Evolutionary conservation across 2,329 filamentous ascomycete genomes (phyloP), one percentile per base, ranked within the genome.

Genomic region (Ophiostoma himal-ulmi): DNA sequence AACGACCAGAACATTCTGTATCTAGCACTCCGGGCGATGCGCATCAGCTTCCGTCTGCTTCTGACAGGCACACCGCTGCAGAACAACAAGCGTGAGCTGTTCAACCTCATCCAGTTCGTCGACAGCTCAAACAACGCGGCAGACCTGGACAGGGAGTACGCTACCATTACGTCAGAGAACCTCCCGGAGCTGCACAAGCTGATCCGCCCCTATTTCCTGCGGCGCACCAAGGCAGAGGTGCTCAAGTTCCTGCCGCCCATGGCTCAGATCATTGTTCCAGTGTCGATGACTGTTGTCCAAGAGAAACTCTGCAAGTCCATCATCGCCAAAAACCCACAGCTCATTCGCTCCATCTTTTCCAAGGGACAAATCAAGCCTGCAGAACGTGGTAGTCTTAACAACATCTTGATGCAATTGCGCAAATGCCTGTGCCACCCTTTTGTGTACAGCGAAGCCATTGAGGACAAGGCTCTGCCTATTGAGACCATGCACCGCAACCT

Each of bases 401-500:
- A 99, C 75, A 97, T 99, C 54, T 80, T 99, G 62, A 93, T 97
- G 86, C 95, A 99, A 78, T 84, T 99, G 22, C 88, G 95, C 22
- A 98, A 97, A 78, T 96, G 93, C 74, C 83, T 99, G 1, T 97
- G 94, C 74, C 96, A 99, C 79, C 95, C 96, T 0, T 99, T 98
- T 77, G 89, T 98, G 68, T 99, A 97, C 82, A 97, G 89, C 76
- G 84, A 88, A 57, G 89, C 91, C 30, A 95, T 99, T 71, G 96
- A 99, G 79, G 95, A 99, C 78, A 88, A 88, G 67, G 86, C 85
- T 0, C 82, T 88, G 1, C 84, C 89, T 70, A 79, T 85, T 1
- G 82, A 82, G 7, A 83, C 88, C 3, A 85, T 91, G 60, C 89
- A 94, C 76, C 88, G 88, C 36, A 97, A 96, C 76, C 84, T 99